These are phyloP conservation scores for Dendrobium catenatum DNA, from an alignment of 106 monocot species.

Conservation along the genomic window DNA sequence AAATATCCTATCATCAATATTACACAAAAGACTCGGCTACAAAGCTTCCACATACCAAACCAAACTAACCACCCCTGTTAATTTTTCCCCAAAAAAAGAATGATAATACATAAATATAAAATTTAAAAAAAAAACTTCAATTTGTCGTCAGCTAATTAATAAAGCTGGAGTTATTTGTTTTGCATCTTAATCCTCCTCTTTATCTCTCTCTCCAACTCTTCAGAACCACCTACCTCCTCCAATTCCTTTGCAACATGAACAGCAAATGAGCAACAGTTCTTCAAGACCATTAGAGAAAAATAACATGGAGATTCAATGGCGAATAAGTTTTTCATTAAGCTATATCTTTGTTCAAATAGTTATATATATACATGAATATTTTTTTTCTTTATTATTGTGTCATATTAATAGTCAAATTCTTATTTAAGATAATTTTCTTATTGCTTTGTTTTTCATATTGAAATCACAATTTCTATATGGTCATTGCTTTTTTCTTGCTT, in stretches of 20 bases:
- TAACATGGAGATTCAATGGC: background rate
- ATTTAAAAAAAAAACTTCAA: background rate
- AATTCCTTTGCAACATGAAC: slow-evolving; percentile 41
- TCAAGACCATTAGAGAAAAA: background rate
- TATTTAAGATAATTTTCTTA: too few species aligned
- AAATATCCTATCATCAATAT: background rate
- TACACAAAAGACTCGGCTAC: background rate
- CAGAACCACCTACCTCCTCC: slow-evolving; percentile 74
- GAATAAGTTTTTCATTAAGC: too few species aligned
- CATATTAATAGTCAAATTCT: too few species aligned
- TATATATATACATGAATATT: too few species aligned
- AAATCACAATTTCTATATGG: too few species aligned
- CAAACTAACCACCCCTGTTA: background rate
- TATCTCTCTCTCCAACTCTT: slow-evolving; percentile 81
- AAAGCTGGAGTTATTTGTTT: background rate
- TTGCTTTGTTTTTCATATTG: too few species aligned
- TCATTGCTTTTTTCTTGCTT: too few species aligned
- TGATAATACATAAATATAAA: background rate
- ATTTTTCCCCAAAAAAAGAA: background rate
- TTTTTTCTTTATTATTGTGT: too few species aligned
- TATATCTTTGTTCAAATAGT: too few species aligned
- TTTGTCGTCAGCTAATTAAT: background rate
- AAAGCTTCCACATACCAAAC: background rate
- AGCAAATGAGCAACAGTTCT: background rate
- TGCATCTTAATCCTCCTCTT: slow-evolving; percentile 31